Percentiles rank a stretch among this genome's conserved stretches.
These are phyloP conservation scores for Dactylella cylindrospora DNA, from an alignment of 2,329 filamentous ascomycete species.

Conservation along the genomic window DNA sequence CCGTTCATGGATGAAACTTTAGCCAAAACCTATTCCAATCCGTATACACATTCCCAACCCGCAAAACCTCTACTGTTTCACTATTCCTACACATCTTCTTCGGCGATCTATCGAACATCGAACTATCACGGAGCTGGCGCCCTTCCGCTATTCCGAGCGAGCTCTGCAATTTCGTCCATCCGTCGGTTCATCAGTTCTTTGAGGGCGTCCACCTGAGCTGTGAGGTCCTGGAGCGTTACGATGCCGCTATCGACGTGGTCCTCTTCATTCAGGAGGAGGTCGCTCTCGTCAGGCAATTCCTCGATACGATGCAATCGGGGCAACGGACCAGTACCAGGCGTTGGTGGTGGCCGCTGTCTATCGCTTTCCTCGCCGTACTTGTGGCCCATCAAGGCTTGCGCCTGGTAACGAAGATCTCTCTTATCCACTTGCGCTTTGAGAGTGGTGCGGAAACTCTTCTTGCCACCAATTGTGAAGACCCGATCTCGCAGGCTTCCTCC, in stretches of 20 bases:
- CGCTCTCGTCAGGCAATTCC: no score
- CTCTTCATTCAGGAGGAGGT: conserved; percentile 14
- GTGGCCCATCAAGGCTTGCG: conserved; percentile 18
- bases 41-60: no score
- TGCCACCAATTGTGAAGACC: conserved; percentile 19
- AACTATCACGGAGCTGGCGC: not conserved
- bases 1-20: no score
- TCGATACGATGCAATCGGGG: not conserved
- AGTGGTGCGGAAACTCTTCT: conserved; percentile 13
- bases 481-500: conserved; percentile 16
- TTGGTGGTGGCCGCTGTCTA: conserved; percentile 15
- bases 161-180: conserved; percentile 27
- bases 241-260: conserved; percentile 16
- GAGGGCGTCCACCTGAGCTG: conserved; percentile 34
- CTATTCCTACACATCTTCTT: no score
- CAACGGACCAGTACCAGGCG: conserved; percentile 25
- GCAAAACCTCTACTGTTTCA: no score
- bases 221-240: conserved; percentile 32
- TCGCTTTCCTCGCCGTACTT: conserved; percentile 10
- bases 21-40: no score
- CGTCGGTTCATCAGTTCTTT: conserved; percentile 24
- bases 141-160: conserved; percentile 1
- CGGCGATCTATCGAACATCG: no score
- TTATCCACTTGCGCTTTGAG: conserved; percentile 16
- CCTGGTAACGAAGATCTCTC: conserved; percentile 20